phyloP scores from a whole-genome alignment of 441 rosid species.

The Sinapis alba region DNA sequence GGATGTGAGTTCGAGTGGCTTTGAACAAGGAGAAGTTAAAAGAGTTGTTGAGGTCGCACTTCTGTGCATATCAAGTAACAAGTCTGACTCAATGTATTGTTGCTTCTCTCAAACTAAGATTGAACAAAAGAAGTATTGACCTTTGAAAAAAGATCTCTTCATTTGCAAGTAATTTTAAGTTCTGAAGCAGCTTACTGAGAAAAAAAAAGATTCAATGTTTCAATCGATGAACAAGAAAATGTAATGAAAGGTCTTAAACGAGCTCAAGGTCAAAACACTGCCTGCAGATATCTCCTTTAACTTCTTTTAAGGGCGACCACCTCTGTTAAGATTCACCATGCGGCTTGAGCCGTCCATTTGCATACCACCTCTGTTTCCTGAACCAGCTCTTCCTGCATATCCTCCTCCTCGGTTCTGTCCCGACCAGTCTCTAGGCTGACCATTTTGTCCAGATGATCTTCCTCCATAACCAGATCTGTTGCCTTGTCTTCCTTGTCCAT shows the following conservation, averaged over 20 bases:
- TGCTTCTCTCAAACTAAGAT: background rate
- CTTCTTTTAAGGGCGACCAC: slow-evolving; percentile 19
- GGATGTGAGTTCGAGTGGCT: slow-evolving; percentile 42
- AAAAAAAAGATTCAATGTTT: background rate
- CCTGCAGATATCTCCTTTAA: background rate
- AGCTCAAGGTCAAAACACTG: slow-evolving; percentile 10
- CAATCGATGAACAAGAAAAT: background rate
- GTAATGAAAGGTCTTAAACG: slow-evolving; percentile 4
- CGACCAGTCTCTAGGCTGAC: slow-evolving; percentile 29
- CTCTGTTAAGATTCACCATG: slow-evolving; percentile 41
- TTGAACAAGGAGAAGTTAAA: slow-evolving; percentile 56
- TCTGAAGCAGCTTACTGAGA: background rate
- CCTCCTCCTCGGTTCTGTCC: slow-evolving; percentile 39
- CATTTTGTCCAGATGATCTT: slow-evolving; percentile 29
- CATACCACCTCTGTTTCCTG: slow-evolving; percentile 37
- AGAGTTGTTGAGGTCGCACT: slow-evolving; percentile 70
- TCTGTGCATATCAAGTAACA: slow-evolving; percentile 69
- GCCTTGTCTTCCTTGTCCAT: slow-evolving; percentile 67
- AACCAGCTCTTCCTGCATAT: slow-evolving; percentile 29
- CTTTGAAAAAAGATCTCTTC: background rate
- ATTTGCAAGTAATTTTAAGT: background rate
- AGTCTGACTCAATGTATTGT: too few species aligned
- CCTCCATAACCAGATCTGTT: slow-evolving; percentile 53
- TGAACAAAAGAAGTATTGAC: background rate
- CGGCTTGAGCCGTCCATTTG: slow-evolving; percentile 40